Evolutionary conservation across 768 basidiomycete genomes (phyloP).

Genomic region (Russula dissimulans): DNA sequence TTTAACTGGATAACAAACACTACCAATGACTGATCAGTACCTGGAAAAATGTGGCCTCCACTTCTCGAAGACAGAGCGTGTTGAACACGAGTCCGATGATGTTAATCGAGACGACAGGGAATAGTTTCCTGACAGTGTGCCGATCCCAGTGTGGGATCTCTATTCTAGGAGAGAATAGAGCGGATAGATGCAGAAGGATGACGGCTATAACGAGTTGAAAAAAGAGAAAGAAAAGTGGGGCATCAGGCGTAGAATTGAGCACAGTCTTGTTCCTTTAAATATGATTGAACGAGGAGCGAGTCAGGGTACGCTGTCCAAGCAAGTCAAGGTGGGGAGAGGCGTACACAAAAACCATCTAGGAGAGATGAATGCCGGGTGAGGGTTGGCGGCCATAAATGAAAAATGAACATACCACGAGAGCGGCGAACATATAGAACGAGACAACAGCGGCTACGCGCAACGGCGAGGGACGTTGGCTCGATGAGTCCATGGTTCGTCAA

Average conservation of each 20-base stretch:
- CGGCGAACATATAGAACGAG: constrained; percentile 68
- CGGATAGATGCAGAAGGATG: constrained; percentile 46
- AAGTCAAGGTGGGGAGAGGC: constrained; percentile 8
- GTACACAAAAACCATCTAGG: constrained; percentile 45
- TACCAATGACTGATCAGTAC: constrained; percentile 26
- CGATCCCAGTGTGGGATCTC: constrained; percentile 50
- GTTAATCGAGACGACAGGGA: constrained; percentile 58
- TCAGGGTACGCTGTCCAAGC: constrained; percentile 5
- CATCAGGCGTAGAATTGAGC: constrained; percentile 52
- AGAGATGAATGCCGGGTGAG: constrained; percentile 7
- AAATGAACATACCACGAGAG: constrained; percentile 50
- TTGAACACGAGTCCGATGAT: constrained; percentile 74
- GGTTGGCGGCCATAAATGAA: not conserved
- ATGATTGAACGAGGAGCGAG: not conserved
- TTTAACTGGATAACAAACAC: not conserved
- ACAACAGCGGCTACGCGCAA: constrained; percentile 62
- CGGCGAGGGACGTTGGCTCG: constrained; percentile 28
- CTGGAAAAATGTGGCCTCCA: constrained; percentile 79
- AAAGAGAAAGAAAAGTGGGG: constrained; percentile 60
- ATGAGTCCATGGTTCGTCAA: constrained; percentile 24
- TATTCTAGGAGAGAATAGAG: constrained; percentile 39
- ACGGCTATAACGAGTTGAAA: constrained; percentile 64
- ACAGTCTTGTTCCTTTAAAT: constrained; percentile 63
- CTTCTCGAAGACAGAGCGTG: constrained; percentile 65
- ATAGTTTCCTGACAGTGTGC: constrained; percentile 44